Evolutionary conservation across 192 early-diverging fungal species (phyloP).

Genomic region (Physocladia obscura): DNA sequence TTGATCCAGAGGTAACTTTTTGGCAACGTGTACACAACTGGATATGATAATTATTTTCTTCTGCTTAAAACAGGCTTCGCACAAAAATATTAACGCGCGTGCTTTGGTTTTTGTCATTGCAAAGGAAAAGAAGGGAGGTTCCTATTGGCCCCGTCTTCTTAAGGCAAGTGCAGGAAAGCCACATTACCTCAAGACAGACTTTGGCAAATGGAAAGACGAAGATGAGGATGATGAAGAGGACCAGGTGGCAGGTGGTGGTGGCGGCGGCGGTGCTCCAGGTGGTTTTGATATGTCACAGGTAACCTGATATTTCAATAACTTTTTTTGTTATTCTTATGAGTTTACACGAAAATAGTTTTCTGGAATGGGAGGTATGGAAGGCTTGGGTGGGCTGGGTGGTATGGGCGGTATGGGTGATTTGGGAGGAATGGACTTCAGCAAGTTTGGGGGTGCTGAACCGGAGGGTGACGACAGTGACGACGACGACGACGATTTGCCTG

Average conservation of each 20-base stretch:
- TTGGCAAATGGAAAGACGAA: constrained; percentile 86
- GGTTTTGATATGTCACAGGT: constrained; percentile 71
- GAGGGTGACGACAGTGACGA: constrained; percentile 5
- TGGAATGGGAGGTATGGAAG: constrained; percentile 58
- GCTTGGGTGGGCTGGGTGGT: constrained; percentile 45
- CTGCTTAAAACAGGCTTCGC: constrained; percentile 56
- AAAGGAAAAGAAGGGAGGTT: constrained; percentile 67
- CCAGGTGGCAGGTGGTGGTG: constrained; percentile 32
- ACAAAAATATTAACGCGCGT: constrained; percentile 65
- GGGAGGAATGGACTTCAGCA: constrained; percentile 64
- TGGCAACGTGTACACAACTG: too few species aligned
- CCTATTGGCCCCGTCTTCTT: constrained; percentile 84
- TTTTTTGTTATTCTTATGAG: constrained; percentile 7
- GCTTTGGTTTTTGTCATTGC: constrained; percentile 66
- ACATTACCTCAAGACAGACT: constrained; percentile 87
- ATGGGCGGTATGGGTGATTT: constrained; percentile 64
- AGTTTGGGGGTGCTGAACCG: neutral
- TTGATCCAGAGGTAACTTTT: constrained; percentile 71
- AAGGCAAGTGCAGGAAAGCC: constrained; percentile 60
- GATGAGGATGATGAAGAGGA: constrained; percentile 86
- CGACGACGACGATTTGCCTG: constrained; percentile 34
- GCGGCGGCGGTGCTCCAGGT: constrained; percentile 22
- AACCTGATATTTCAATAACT: neutral
- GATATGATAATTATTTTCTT: neutral
- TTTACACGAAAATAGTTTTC: constrained; percentile 53